A percentile compares a stretch with the other conserved stretches of the same genome.
These are phyloP conservation scores for Cantharellus anzutake DNA, from an alignment of 768 basidiomycete species.

Conservation along the genomic window DNA sequence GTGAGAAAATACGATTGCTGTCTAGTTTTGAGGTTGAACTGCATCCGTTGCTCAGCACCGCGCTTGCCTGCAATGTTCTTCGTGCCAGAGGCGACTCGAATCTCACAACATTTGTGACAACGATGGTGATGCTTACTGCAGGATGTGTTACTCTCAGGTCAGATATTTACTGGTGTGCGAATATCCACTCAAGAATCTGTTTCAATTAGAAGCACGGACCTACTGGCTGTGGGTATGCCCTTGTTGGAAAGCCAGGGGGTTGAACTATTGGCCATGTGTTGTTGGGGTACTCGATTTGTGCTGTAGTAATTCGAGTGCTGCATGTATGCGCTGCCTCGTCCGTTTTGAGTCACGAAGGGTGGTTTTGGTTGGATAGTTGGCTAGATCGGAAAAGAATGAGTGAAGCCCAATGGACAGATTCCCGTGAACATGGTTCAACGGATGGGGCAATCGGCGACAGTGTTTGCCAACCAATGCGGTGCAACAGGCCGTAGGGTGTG, in stretches of 20 bases:
- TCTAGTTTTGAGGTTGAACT: not conserved
- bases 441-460: no score
- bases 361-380: not conserved
- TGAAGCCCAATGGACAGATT: not conserved
- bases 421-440: not conserved
- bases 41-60: slow-evolving; percentile 27
- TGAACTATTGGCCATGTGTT: no score
- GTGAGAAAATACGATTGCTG: not conserved
- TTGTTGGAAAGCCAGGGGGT: slow-evolving; percentile 24
- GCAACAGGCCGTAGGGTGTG: no score
- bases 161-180: slow-evolving; percentile 4
- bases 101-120: slow-evolving; percentile 56
- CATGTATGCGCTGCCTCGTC: not conserved
- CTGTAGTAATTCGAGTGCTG: not conserved
- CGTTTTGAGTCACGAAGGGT: not conserved
- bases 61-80: slow-evolving; percentile 53
- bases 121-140: slow-evolving; percentile 52
- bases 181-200: not conserved
- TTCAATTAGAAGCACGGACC: slow-evolving; percentile 44
- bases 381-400: not conserved
- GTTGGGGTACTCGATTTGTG: no score
- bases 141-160: slow-evolving; percentile 55
- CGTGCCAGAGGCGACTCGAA: slow-evolving; percentile 50
- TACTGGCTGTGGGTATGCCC: slow-evolving; percentile 55
- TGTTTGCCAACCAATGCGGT: no score